Evolutionary conservation across 805 yeast species (phyloP), one percentile per base, ranked within the genome.

Genomic region (Kodamaea sagamina): DNA sequence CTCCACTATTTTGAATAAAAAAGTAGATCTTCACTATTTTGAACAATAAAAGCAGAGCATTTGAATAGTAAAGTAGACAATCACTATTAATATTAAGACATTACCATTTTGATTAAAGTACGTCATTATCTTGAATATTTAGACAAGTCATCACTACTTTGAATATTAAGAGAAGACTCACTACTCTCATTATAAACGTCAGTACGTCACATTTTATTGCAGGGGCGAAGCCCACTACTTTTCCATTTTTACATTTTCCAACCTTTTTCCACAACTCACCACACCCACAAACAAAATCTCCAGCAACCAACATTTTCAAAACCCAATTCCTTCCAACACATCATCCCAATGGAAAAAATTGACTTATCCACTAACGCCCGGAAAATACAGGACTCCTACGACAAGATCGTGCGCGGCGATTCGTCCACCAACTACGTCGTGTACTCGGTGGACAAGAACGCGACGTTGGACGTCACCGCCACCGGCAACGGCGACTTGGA

Each of bases 371-470:
- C 89, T 37, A 78, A 86, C 62, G 86, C 95, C 34, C 79, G 78
- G 55, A 84, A 80, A 43, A 83, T 89, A 55, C 88, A 86, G 59
- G 74, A 75, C 44, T 74, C 83, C 42, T 93, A 92, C 68, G 83
- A 85, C 50, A 76, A 79, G 47, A 84, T 93, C 36, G 92, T 89
- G 25, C 77, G 82, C 47, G 93, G 92, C 29, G 90, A 86, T 54
- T 76, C 80, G 10, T 75, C 72, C 32, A 71, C 78, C 39, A 72
- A 83, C 8, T 93, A 93, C 81, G 86, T 86, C 21, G 82, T 93
- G 29, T 86, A 84, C 62, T 82, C 90, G 8, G 92, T 93, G 27
- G 82, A 81, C 52, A 72, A 70, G 43, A 75, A 75, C 37, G 66
- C 78, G 9, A 66, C 74, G 3, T 68, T 78, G 48, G 68, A 65